Evolutionary conservation across 2,329 filamentous ascomycete species (phyloP).

Genomic region (Hypoxylon sp.): DNA sequence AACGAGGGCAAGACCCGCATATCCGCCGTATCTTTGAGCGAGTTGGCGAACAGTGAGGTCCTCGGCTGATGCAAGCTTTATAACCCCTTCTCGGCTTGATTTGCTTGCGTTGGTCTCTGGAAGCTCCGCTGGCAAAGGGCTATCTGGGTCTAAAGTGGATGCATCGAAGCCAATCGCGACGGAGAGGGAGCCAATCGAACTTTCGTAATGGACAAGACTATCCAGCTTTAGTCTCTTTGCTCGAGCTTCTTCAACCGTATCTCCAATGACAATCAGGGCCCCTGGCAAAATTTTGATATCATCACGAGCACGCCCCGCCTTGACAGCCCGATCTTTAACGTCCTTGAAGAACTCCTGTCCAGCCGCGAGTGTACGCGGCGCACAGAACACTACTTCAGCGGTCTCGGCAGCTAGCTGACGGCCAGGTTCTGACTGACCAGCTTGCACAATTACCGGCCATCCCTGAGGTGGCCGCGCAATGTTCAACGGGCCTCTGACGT

Average conservation of each 20-base stretch:
- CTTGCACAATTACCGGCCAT: conserved; percentile 65
- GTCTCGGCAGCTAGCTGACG: conserved; percentile 61
- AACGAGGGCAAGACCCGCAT: conserved; percentile 59
- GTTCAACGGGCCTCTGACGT: conserved; percentile 59
- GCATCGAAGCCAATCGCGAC: conserved; percentile 58
- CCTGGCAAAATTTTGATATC: conserved; percentile 62
- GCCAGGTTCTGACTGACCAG: conserved; percentile 62
- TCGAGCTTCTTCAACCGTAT: conserved; percentile 58
- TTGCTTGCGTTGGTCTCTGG: conserved; percentile 65
- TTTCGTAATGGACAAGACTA: conserved; percentile 63
- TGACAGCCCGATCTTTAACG: conserved; percentile 57
- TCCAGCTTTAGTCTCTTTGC: conserved; percentile 59
- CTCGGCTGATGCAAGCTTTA: conserved; percentile 56
- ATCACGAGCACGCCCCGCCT: conserved; percentile 55
- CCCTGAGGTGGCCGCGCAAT: conserved; percentile 62
- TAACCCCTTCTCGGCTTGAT: conserved; percentile 54
- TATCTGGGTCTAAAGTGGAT: conserved; percentile 58
- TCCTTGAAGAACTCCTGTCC: conserved; percentile 60
- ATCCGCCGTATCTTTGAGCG: conserved; percentile 59
- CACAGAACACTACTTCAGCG: conserved; percentile 62
- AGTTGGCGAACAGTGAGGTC: conserved; percentile 60
- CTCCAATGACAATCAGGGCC: conserved; percentile 59
- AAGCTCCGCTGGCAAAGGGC: conserved; percentile 56
- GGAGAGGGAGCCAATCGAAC: conserved; percentile 61
- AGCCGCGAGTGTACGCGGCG: conserved; percentile 54